Evolutionary conservation across 1,139 yeast genomes (phyloP), one percentile per base, ranked within the genome.

Genomic region (Pichia cactophila): DNA sequence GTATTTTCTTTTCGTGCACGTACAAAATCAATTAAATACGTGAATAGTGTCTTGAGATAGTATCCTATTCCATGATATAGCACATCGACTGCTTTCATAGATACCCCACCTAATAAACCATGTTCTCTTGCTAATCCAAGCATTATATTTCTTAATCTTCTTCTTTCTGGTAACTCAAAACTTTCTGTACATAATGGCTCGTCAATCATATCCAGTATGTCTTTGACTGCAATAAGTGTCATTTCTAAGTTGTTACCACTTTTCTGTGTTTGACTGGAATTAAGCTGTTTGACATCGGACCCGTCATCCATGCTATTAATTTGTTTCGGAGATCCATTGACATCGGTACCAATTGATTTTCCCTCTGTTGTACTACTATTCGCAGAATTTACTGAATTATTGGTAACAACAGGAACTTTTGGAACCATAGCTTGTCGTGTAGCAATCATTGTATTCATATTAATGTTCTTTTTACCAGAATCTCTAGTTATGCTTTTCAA

Each of bases 181-280:
- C 79, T 74, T 57, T 90, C 96, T 0, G 88, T 74, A 1, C 94
- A 77, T 39, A 92, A 71, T 5, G 95, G 95, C 2, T 94, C 80
- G 58, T 87, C 88, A 49, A 88, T 79, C n/a, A 95, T 95, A 61
- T 84, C 90, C 46, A 85, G 78, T 28, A 92, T 89, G 63, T 94
- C 98, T 65, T 89, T 96, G 31, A 94, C 89, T 95, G 96, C 89
- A 58, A 84, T 84, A 49, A 81, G 77, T 58, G 89, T 70, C 77
- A 60, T 81, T 72, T 38, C 74, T 17, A 56, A 20, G 28, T 48
- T 50, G 20, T 47, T 48, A 7, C 16, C 39, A n/a, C 12, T 31
- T 12, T 16, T 44, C 11, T 23, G 38, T 42, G 20, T 8, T 31
- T 14, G 4, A 26, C 12, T 20, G 17, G 28, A 20, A 10, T 3